Conservation (phyloP, 257 asterid species). For the Apocynum venetum region DNA sequence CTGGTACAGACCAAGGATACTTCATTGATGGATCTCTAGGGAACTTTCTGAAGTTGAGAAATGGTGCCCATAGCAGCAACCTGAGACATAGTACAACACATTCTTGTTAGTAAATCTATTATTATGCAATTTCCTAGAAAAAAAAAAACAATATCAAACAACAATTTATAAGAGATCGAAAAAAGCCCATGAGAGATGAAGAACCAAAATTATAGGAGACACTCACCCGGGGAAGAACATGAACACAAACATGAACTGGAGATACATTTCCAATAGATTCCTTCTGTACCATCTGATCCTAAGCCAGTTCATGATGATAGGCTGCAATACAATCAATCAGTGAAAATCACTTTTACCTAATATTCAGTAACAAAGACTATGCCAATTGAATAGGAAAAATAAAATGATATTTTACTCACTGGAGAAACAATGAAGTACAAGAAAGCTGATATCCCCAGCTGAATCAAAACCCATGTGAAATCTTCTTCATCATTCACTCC, state of each 20-base stretch:
- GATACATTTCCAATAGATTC: conserved; percentile 66
- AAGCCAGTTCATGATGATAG: conserved; percentile 81
- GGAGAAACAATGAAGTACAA: conserved; percentile 66
- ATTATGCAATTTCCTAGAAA: no score
- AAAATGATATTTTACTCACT: conserved; percentile 34
- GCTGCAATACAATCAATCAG: conserved; percentile 40
- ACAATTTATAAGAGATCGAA: not conserved
- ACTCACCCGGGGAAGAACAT: conserved; percentile 80
- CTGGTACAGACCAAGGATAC: conserved; percentile 78
- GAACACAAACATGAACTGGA: conserved; percentile 87
- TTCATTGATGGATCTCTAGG: conserved; percentile 78
- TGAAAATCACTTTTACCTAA: not conserved
- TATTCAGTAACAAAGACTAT: not conserved
- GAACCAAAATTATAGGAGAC: not conserved
- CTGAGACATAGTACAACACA: conserved; percentile 24
- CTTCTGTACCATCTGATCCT: conserved; percentile 83
- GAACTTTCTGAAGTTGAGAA: conserved; percentile 75
- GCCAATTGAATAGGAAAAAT: no score
- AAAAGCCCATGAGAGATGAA: not conserved
- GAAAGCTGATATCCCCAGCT: conserved; percentile 66
- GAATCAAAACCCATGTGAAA: conserved; percentile 53
- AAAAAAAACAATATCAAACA: not conserved
- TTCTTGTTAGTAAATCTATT: not conserved
- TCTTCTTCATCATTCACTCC: conserved; percentile 64
- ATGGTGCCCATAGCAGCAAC: conserved; percentile 81